Evolutionary conservation across 331 rosid genomes (phyloP).

Genomic region (Erythrophleum ivorense): DNA sequence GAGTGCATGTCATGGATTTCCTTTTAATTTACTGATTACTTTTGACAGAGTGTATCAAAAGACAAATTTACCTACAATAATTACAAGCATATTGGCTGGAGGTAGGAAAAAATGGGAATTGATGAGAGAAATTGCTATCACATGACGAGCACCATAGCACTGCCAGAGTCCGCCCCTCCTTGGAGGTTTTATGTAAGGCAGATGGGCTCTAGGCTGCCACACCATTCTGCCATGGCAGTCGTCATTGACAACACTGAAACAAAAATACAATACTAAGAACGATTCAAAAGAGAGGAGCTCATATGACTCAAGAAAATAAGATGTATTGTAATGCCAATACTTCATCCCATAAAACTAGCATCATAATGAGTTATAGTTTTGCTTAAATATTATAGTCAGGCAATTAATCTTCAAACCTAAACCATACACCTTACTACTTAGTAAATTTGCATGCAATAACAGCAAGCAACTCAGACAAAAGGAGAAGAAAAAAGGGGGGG

Average conservation of each 20-base stretch:
- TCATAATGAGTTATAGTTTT: background rate
- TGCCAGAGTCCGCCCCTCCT: conserved; percentile 11
- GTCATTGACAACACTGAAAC: conserved; percentile 1
- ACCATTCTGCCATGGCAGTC: background rate
- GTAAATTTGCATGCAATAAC: background rate
- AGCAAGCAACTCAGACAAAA: conserved; percentile 21
- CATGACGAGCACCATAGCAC: background rate
- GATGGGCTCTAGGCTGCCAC: conserved; percentile 5
- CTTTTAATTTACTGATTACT: background rate
- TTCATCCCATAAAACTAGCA: background rate
- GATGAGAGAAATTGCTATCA: background rate
- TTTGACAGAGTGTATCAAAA: background rate
- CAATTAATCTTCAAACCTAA: background rate
- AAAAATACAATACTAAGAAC: background rate
- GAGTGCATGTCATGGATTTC: background rate
- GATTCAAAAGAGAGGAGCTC: background rate
- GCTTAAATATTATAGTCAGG: background rate
- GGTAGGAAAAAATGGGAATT: background rate
- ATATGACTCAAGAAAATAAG: conserved; percentile 21
- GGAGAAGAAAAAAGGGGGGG: background rate
- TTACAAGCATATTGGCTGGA: background rate
- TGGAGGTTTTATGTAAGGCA: conserved; percentile 4
- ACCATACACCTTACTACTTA: conserved; percentile 2
- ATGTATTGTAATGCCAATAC: background rate
- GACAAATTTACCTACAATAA: conserved; percentile 1